Conservation (phyloP, 345 rosid species). For the Populus ilicifolia region DNA sequence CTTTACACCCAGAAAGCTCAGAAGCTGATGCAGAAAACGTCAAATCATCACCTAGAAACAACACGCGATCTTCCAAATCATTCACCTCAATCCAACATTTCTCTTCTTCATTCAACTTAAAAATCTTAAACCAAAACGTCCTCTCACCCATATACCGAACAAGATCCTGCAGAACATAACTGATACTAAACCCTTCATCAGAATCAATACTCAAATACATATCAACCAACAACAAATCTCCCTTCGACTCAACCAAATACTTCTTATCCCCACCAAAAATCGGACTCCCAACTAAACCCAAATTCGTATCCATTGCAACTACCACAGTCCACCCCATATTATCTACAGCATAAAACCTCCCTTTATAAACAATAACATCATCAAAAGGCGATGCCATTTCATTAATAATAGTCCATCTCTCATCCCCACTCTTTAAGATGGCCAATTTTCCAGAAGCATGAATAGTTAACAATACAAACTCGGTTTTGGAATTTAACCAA, state of each 20-base stretch:
- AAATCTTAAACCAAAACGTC: constrained; percentile 69
- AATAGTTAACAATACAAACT: constrained; percentile 68
- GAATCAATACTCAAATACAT: constrained; percentile 69
- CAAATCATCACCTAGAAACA: constrained; percentile 89
- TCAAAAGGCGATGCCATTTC: constrained; percentile 85
- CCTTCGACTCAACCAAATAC: constrained; percentile 72
- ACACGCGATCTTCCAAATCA: constrained; percentile 48
- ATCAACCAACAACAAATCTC: constrained; percentile 72
- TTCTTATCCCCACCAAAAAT: constrained; percentile 88
- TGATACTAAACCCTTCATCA: constrained; percentile 26
- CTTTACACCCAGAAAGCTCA: constrained; percentile 45
- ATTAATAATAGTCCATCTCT: constrained; percentile 59
- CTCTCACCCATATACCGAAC: constrained; percentile 55
- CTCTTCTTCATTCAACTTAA: constrained; percentile 39
- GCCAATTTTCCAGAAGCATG: constrained; percentile 91
- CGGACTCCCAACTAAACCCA: constrained; percentile 38
- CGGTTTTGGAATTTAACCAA: constrained; percentile 27
- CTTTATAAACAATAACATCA: constrained; percentile 62
- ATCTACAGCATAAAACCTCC: constrained; percentile 70
- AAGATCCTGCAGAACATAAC: constrained; percentile 26
- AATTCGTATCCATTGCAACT: constrained; percentile 38
- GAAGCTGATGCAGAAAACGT: constrained; percentile 55
- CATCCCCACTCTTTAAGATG: constrained; percentile 51
- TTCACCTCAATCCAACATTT: constrained; percentile 54
- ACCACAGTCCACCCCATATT: constrained; percentile 59